Conservation (phyloP, 805 yeast species). For the Teunomyces aglyptinius region DNA sequence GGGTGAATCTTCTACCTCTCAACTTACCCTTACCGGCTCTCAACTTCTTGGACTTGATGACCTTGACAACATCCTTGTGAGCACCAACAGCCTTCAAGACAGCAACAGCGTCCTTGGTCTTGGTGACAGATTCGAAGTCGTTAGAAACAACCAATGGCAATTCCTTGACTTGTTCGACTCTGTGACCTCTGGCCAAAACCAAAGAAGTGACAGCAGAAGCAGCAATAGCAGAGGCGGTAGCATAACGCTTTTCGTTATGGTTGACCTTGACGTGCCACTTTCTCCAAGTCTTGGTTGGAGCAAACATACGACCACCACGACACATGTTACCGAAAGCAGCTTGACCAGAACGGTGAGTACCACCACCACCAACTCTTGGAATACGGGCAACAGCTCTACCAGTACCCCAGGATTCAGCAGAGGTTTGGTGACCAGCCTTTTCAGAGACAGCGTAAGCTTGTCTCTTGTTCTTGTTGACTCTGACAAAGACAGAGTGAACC, state of each 20-base stretch:
- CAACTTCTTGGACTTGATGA: slow-evolving; percentile 95
- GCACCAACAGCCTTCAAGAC: slow-evolving; percentile 98
- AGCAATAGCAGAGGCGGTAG: slow-evolving; percentile 99
- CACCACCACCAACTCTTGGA: slow-evolving; percentile 99
- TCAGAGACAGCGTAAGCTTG: slow-evolving; percentile 99
- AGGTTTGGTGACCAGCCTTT: slow-evolving; percentile 99
- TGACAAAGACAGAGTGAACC: slow-evolving; percentile 98
- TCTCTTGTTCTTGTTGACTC: slow-evolving; percentile 99
- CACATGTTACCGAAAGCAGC: slow-evolving; percentile 99
- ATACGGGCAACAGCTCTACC: slow-evolving; percentile 99
- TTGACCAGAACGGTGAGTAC: slow-evolving; percentile 99
- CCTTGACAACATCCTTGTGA: slow-evolving; percentile 96
- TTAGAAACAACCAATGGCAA: slow-evolving; percentile 95
- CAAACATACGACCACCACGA: slow-evolving; percentile 99
- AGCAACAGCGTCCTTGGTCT: slow-evolving; percentile 99
- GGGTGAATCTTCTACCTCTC: slow-evolving; percentile 99
- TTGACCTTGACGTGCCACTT: slow-evolving; percentile 99
- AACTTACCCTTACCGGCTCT: slow-evolving; percentile 99
- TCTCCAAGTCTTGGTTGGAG: slow-evolving; percentile 99
- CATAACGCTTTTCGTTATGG: slow-evolving; percentile 99
- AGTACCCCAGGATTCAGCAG: slow-evolving; percentile 99
- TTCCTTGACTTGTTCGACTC: slow-evolving; percentile 96
- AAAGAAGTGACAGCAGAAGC: slow-evolving; percentile 98
- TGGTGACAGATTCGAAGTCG: slow-evolving; percentile 87
- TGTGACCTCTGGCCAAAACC: slow-evolving; percentile 99